These are phyloP conservation scores for Lactarius deliciosus DNA, from an alignment of 768 basidiomycete genomes.

Conservation along the genomic window DNA sequence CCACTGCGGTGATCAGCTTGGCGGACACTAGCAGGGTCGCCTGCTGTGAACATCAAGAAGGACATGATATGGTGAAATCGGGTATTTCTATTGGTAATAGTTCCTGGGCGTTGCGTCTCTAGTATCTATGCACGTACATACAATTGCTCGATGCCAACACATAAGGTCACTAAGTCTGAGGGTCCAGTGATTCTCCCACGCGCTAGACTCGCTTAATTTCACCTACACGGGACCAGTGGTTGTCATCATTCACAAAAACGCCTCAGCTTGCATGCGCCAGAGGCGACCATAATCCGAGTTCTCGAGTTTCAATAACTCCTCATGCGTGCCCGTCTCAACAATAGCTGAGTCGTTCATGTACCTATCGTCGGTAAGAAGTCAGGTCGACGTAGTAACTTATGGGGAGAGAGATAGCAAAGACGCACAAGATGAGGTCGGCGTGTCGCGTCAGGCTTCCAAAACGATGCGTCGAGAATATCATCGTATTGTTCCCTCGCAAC, in stretches of 20 bases:
- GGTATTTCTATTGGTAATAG: too few relatives aligned
- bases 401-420: not conserved
- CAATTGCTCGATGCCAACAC: too few relatives aligned
- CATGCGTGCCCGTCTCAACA: constrained; percentile 67
- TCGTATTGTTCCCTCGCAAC: constrained; percentile 74
- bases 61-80: too few relatives aligned
- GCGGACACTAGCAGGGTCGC: too few relatives aligned
- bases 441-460: constrained; percentile 69
- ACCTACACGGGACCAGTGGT: not conserved
- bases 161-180: too few relatives aligned
- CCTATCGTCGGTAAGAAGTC: constrained; percentile 37
- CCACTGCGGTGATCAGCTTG: too few relatives aligned
- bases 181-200: too few relatives aligned
- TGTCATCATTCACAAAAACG: constrained; percentile 42
- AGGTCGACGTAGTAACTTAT: not conserved
- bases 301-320: constrained; percentile 49
- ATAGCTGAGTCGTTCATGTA: constrained; percentile 67
- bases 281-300: constrained; percentile 68
- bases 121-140: too few relatives aligned
- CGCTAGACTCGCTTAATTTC: too few relatives aligned
- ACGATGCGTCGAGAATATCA: constrained; percentile 78
- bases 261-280: constrained; percentile 72
- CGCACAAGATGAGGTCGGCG: constrained; percentile 34
- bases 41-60: too few relatives aligned
- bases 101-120: too few relatives aligned